A percentile compares a stretch with the other conserved stretches of the same genome.
These are phyloP conservation scores for Aureobasidium subglaciale DNA, from an alignment of 2,329 filamentous ascomycete genomes.

Conservation along the genomic window DNA sequence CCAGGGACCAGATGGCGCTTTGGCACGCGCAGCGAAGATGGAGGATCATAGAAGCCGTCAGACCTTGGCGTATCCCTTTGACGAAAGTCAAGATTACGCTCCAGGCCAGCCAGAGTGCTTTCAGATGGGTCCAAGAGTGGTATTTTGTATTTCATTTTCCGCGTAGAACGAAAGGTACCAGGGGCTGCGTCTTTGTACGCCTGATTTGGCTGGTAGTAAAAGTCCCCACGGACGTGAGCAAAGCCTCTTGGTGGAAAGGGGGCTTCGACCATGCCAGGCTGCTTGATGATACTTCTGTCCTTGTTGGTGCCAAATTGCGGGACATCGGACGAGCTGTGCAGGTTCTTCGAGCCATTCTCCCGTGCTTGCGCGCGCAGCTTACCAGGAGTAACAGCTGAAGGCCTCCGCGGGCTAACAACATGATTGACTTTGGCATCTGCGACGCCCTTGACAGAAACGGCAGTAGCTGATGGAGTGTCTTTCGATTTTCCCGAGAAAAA, in stretches of 20 bases:
- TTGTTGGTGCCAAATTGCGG: conserved; percentile 15
- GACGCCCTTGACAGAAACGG: conserved; percentile 20
- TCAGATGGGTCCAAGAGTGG: conserved; percentile 24
- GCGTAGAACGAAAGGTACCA: conserved; percentile 15
- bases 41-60: conserved; percentile 17
- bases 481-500: conserved; percentile 58
- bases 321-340: conserved; percentile 22
- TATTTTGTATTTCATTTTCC: conserved; percentile 35
- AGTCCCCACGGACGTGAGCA: conserved; percentile 53
- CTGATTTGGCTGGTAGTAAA: neutral
- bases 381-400: conserved; percentile 40
- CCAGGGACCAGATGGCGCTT: conserved; percentile 28
- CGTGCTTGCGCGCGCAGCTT: conserved; percentile 34
- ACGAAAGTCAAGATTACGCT: conserved; percentile 24
- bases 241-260: conserved; percentile 65
- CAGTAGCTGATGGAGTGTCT: conserved; percentile 16
- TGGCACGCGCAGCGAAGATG: conserved; percentile 23
- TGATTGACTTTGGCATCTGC: neutral
- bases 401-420: conserved; percentile 23
- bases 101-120: conserved; percentile 15
- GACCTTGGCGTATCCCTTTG: conserved; percentile 5
- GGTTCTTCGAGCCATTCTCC: conserved; percentile 19
- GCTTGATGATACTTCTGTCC: conserved; percentile 41
- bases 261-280: conserved; percentile 60
- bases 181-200: neutral